Evolutionary conservation across 306 rosid genomes (phyloP).

Genomic region (Datisca glomerata): DNA sequence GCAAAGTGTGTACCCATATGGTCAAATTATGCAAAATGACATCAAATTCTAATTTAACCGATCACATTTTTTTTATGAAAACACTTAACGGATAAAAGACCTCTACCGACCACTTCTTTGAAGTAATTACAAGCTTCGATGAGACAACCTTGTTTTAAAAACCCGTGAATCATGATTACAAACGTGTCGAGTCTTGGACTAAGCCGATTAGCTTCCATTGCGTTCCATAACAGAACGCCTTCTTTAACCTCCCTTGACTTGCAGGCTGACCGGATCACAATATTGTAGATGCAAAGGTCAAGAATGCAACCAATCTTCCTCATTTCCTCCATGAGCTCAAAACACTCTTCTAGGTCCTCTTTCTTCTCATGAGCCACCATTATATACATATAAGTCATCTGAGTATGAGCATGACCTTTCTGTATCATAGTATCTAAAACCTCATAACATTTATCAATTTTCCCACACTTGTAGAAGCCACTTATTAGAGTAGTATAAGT

Average conservation of each 20-base stretch:
- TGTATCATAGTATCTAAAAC: conserved; percentile 64
- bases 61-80: no score
- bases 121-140: conserved; percentile 76
- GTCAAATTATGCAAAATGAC: no score
- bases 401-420: conserved; percentile 51
- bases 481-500: conserved; percentile 64
- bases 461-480: conserved; percentile 81
- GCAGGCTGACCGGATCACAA: conserved; percentile 60
- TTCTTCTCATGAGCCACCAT: conserved; percentile 77
- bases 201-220: conserved; percentile 50
- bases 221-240: conserved; percentile 63
- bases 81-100: conserved; percentile 44
- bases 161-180: conserved; percentile 74
- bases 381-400: conserved; percentile 48
- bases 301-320: conserved; percentile 59
- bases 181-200: conserved; percentile 57
- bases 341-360: conserved; percentile 72
- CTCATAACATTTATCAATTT: conserved; percentile 54
- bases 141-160: conserved; percentile 47
- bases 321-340: conserved; percentile 65
- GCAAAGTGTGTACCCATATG: no score
- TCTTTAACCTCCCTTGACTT: conserved; percentile 65
- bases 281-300: conserved; percentile 51
- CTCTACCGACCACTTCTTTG: conserved; percentile 70
- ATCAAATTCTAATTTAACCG: no score